Evolutionary conservation across 2,329 filamentous ascomycete species (phyloP).

Genomic region (Cercospora citrullina): DNA sequence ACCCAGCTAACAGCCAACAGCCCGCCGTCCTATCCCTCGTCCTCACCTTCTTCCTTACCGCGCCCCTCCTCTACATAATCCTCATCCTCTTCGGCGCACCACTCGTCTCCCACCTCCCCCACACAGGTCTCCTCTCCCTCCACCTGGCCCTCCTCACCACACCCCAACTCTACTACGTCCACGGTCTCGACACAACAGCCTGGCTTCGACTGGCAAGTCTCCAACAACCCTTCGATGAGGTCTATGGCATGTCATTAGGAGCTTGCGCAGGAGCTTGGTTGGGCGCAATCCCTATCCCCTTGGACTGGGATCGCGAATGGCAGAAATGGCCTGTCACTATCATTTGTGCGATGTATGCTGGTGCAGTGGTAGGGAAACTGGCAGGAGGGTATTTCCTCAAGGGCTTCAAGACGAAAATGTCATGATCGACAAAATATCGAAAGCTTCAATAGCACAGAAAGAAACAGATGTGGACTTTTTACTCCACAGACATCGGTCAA

Average conservation of each 20-base stretch:
- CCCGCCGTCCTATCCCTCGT: slow-evolving; percentile 70
- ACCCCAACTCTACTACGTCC: slow-evolving; percentile 80
- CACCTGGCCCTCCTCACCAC: slow-evolving; percentile 78
- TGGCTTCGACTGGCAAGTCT: slow-evolving; percentile 72
- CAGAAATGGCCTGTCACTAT: slow-evolving; percentile 97
- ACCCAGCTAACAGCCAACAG: slow-evolving; percentile 44
- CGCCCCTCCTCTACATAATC: slow-evolving; percentile 59
- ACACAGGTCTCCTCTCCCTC: slow-evolving; percentile 77
- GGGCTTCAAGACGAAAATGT: slow-evolving; percentile 46
- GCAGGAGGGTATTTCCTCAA: slow-evolving; percentile 54
- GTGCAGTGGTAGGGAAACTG: slow-evolving; percentile 70
- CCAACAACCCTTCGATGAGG: slow-evolving; percentile 74
- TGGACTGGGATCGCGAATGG: slow-evolving; percentile 99
- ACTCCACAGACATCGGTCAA: neutral
- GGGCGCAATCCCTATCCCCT: slow-evolving; percentile 88
- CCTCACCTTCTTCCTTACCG: slow-evolving; percentile 56
- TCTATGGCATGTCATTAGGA: slow-evolving; percentile 80
- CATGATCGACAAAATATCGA: slow-evolving; percentile 1
- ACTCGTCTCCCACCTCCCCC: slow-evolving; percentile 72
- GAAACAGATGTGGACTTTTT: neutral
- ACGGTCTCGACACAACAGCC: slow-evolving; percentile 70
- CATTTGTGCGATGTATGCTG: slow-evolving; percentile 75
- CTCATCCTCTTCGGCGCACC: slow-evolving; percentile 91
- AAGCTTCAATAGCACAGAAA: neutral
- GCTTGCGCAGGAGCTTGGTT: slow-evolving; percentile 82